phyloP scores from a whole-genome alignment of 306 rosid species.

The Cucurbita ficifolia region DNA sequence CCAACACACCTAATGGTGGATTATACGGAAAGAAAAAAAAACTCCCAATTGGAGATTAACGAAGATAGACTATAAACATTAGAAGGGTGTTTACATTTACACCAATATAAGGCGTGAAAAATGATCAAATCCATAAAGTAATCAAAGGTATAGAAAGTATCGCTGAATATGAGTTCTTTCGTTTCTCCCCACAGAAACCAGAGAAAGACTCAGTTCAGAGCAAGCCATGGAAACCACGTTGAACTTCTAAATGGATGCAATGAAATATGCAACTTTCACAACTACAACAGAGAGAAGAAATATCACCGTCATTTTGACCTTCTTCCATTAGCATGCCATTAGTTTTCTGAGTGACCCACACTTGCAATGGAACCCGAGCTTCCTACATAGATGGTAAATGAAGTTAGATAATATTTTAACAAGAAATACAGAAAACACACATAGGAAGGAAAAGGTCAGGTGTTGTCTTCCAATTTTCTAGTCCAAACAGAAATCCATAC shows the following conservation, averaged over 20 bases:
- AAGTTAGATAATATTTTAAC: not conserved
- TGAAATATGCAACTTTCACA: not conserved
- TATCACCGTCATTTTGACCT: constrained; percentile 42
- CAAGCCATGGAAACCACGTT: not conserved
- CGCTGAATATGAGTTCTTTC: too few species aligned
- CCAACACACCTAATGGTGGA: too few species aligned
- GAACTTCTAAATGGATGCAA: not conserved
- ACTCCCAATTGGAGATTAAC: too few species aligned
- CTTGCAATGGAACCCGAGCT: constrained; percentile 75
- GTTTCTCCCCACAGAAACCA: too few species aligned
- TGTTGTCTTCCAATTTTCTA: not conserved
- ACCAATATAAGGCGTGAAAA: too few species aligned
- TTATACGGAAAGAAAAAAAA: too few species aligned
- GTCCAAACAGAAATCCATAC: not conserved
- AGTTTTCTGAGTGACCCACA: constrained; percentile 83
- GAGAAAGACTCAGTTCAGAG: too few species aligned
- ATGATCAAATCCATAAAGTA: too few species aligned
- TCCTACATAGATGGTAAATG: constrained; percentile 37
- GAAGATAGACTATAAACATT: too few species aligned
- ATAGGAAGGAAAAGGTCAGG: not conserved
- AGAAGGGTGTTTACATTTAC: too few species aligned
- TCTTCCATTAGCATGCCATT: constrained; percentile 52
- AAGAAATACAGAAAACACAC: not conserved
- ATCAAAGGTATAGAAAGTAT: too few species aligned
- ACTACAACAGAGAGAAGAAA: constrained; percentile 9